Evolutionary conservation across 352 stramenopile genomes (phyloP).

Genomic region (Aphanomyces invadans): DNA sequence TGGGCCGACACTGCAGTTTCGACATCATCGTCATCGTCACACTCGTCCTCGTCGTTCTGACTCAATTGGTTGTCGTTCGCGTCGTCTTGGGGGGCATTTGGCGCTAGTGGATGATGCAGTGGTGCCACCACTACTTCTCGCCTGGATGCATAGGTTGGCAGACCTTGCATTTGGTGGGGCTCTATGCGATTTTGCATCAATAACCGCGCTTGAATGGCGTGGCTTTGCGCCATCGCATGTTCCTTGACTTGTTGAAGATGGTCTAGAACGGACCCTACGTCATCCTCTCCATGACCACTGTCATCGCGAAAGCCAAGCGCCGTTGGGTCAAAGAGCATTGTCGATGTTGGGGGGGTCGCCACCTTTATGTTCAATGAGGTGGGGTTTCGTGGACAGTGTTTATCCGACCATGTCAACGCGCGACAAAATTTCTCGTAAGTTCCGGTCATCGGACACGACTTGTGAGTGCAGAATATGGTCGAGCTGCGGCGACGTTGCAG

Average conservation of each 20-base stretch:
- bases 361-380: too few species aligned
- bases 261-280: neutral
- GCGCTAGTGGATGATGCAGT: too few species aligned
- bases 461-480: constrained; percentile 15
- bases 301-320: neutral
- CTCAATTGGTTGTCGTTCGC: neutral
- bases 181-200: neutral
- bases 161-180: too few species aligned
- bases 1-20: neutral
- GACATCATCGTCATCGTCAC: neutral
- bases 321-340: neutral
- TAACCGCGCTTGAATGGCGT: constrained; percentile 3
- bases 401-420: constrained; percentile 16
- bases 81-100: neutral
- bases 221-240: neutral
- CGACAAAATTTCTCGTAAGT: constrained; percentile 1
- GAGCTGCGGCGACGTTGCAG: constrained; percentile 17
- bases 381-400: too few species aligned
- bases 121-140: too few species aligned
- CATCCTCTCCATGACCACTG: neutral
- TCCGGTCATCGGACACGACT: constrained; percentile 6
- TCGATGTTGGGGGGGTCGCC: neutral
- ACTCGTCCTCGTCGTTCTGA: neutral
- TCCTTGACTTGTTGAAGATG: constrained; percentile 7
- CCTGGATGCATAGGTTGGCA: too few species aligned